phyloP scores from a whole-genome alignment of 1,284 basidiomycete genomes.

The Tetrapyrgos nigripes region DNA sequence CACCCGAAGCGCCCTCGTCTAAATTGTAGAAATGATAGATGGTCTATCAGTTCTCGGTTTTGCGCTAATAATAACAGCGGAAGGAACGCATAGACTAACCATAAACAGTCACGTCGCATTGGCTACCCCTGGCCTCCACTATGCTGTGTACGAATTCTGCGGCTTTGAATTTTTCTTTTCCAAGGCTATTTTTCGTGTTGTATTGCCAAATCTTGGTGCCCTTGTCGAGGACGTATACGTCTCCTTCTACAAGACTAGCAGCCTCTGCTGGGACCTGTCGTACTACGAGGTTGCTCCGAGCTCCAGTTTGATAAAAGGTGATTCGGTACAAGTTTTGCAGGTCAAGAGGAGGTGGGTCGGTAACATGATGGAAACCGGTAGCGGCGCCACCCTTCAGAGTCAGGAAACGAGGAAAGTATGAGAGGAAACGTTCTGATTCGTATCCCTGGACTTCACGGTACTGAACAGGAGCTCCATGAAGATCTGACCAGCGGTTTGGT shows the following conservation, averaged over 20 bases:
- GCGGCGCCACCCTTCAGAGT: conserved; percentile 61
- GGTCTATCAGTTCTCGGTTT: background rate
- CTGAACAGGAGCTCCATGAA: conserved; percentile 60
- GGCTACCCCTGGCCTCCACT: conserved; percentile 47
- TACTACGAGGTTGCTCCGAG: conserved; percentile 46
- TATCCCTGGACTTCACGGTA: conserved; percentile 66
- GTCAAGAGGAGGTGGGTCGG: conserved; percentile 49
- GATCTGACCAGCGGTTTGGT: conserved; percentile 37
- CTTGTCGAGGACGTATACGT: conserved; percentile 66
- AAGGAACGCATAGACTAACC: conserved; percentile 41
- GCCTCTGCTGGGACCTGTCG: conserved; percentile 54
- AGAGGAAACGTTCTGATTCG: conserved; percentile 64
- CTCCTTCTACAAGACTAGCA: conserved; percentile 54
- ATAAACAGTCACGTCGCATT: conserved; percentile 55
- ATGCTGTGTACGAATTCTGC: conserved; percentile 62
- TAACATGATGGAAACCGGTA: conserved; percentile 67
- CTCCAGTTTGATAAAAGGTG: conserved; percentile 33
- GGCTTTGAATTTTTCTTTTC: conserved; percentile 63
- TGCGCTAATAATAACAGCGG: too few relatives aligned
- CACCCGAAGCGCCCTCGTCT: conserved; percentile 59
- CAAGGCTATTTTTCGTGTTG: conserved; percentile 57
- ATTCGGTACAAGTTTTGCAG: conserved; percentile 56
- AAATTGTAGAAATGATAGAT: background rate
- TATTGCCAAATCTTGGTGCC: conserved; percentile 57
- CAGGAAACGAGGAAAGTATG: conserved; percentile 62